Conservation (phyloP, 2,329 filamentous ascomycete genomes). For the Exserohilum turcica region DNA sequence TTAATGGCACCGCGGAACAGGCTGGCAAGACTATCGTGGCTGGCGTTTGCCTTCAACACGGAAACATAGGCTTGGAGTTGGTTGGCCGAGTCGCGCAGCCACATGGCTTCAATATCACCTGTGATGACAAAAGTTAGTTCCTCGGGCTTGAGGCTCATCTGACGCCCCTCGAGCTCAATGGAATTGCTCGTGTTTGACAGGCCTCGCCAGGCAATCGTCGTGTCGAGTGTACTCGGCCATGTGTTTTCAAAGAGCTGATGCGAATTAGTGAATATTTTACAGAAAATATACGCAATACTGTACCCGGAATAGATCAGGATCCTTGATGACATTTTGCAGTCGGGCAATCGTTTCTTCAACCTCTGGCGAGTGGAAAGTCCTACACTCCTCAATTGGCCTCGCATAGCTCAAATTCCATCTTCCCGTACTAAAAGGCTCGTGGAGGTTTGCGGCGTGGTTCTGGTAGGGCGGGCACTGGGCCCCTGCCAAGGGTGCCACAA, state of each 20-base stretch:
- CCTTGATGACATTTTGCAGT: conserved; percentile 47
- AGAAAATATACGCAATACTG: background rate
- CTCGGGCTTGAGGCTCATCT: conserved; percentile 17
- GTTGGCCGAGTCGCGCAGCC: conserved; percentile 63
- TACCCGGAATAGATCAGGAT: conserved; percentile 65
- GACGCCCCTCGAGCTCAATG: conserved; percentile 1
- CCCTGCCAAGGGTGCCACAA: conserved; percentile 18
- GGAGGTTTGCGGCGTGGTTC: conserved; percentile 46
- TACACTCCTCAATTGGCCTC: conserved; percentile 51
- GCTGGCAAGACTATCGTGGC: conserved; percentile 60
- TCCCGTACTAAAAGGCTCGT: conserved; percentile 51
- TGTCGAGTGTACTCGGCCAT: conserved; percentile 78
- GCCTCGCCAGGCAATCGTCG: conserved; percentile 72
- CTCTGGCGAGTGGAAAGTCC: conserved; percentile 51
- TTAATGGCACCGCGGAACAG: conserved; percentile 74
- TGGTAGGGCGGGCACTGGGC: conserved; percentile 53
- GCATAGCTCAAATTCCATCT: conserved; percentile 52
- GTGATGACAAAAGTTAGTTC: conserved; percentile 66
- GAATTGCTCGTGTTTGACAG: conserved; percentile 51
- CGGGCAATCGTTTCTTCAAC: conserved; percentile 49
- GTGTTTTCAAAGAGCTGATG: conserved; percentile 67
- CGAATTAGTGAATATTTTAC: background rate
- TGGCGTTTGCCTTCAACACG: conserved; percentile 58
- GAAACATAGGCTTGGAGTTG: conserved; percentile 72
- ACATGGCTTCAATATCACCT: conserved; percentile 63